Evolutionary conservation across 192 early-diverging fungal species (phyloP).

Genomic region (Helicostylum pulchrum): DNA sequence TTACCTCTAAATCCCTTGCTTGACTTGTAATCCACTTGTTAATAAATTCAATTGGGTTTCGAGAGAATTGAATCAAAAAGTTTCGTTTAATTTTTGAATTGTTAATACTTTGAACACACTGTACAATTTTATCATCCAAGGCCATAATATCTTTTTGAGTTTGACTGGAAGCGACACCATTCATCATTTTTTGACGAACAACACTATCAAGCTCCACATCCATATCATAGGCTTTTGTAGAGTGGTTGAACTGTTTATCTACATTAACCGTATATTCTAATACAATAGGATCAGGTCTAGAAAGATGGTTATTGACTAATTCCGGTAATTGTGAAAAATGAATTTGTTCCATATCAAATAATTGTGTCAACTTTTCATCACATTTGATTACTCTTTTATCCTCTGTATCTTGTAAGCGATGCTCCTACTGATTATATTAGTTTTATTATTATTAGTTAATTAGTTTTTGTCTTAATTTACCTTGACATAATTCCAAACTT

Average conservation of each 20-base stretch:
- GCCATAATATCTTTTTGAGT: constrained; percentile 41
- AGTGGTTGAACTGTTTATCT: constrained; percentile 74
- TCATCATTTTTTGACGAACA: constrained; percentile 54
- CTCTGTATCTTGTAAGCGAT: constrained; percentile 87
- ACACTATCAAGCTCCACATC: constrained; percentile 86
- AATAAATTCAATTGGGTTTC: constrained; percentile 84
- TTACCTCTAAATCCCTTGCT: constrained; percentile 86
- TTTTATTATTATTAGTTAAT: constrained; percentile 32
- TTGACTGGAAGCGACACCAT: constrained; percentile 43
- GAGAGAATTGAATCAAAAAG: constrained; percentile 84
- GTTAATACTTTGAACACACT: constrained; percentile 80
- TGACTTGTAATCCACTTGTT: constrained; percentile 93
- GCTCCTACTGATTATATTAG: constrained; percentile 41
- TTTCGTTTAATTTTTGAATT: constrained; percentile 88
- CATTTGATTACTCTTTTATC: constrained; percentile 86
- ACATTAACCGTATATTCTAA: constrained; percentile 87
- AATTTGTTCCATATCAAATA: constrained; percentile 65
- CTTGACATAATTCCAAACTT: constrained; percentile 96
- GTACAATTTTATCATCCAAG: constrained; percentile 66
- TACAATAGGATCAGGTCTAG: constrained; percentile 81
- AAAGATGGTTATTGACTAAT: constrained; percentile 69
- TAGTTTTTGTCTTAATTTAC: constrained; percentile 29
- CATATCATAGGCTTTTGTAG: constrained; percentile 83
- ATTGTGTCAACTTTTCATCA: constrained; percentile 68
- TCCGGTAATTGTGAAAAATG: constrained; percentile 82